These are phyloP conservation scores for Leucogyrophana mollusca DNA, from an alignment of 768 basidiomycete genomes.

Conservation along the genomic window DNA sequence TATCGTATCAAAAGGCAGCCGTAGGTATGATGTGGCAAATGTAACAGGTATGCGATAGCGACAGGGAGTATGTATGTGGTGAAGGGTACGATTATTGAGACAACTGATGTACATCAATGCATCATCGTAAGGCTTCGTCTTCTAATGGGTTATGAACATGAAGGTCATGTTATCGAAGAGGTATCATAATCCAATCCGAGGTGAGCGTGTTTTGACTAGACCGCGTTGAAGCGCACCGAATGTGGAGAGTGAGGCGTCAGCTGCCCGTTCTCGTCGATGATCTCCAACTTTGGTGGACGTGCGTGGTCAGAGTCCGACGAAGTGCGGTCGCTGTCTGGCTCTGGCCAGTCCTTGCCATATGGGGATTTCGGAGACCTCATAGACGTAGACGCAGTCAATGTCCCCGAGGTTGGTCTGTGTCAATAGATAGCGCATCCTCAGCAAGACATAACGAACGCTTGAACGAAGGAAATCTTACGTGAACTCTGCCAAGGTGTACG, in stretches of 20 bases:
- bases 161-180: too few relatives aligned
- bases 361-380: constrained; percentile 1
- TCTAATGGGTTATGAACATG: too few relatives aligned
- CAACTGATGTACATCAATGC: too few relatives aligned
- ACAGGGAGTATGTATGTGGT: too few relatives aligned
- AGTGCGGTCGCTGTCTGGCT: not conserved
- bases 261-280: not conserved
- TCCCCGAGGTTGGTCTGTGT: not conserved
- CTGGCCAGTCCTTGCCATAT: not conserved
- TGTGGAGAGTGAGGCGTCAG: not conserved
- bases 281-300: not conserved
- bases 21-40: too few relatives aligned
- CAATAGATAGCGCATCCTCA: not conserved
- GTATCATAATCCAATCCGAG: too few relatives aligned
- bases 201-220: too few relatives aligned
- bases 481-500: constrained; percentile 59
- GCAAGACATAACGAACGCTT: not conserved
- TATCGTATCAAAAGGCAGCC: too few relatives aligned
- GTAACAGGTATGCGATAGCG: too few relatives aligned
- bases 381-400: too few relatives aligned
- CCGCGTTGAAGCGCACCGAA: not conserved
- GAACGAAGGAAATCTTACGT: constrained; percentile 20
- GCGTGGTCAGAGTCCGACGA: not conserved
- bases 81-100: too few relatives aligned
- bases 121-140: too few relatives aligned